A percentile compares a stretch with the other conserved stretches of the same genome.
Evolutionary conservation across 305 asterid genomes (phyloP).

Genomic region (Fraxinus sp.): DNA sequence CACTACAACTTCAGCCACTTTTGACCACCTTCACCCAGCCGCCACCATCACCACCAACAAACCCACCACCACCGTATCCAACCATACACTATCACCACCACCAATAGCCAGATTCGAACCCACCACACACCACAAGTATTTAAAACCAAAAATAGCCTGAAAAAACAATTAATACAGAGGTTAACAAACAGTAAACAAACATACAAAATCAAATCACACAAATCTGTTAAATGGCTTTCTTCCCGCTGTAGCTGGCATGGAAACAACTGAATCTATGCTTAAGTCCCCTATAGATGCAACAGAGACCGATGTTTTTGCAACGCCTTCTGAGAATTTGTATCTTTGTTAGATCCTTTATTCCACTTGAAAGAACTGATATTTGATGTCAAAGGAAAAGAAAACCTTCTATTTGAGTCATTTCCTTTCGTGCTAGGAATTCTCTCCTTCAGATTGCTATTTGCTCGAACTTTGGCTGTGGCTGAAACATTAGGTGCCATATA

Average conservation of each 20-base stretch:
- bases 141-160: not conserved
- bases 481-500: slow-evolving; percentile 80
- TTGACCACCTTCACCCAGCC: too few relatives aligned
- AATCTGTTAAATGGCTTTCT: slow-evolving; percentile 77
- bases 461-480: slow-evolving; percentile 69
- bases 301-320: slow-evolving; percentile 44
- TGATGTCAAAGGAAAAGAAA: slow-evolving; percentile 76
- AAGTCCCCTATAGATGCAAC: slow-evolving; percentile 53
- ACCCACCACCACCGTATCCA: too few relatives aligned
- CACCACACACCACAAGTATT: slow-evolving; percentile 18
- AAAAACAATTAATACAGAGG: slow-evolving; percentile 22
- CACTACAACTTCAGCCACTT: too few relatives aligned
- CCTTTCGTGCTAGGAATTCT: slow-evolving; percentile 63
- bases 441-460: slow-evolving; percentile 77
- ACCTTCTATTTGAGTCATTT: slow-evolving; percentile 64
- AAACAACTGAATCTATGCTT: slow-evolving; percentile 66
- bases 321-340: slow-evolving; percentile 40
- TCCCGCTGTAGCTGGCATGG: slow-evolving; percentile 67
- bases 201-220: slow-evolving; percentile 51
- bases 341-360: slow-evolving; percentile 61
- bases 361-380: slow-evolving; percentile 56
- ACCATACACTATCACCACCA: too few relatives aligned
- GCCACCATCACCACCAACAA: too few relatives aligned
- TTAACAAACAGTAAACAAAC: slow-evolving; percentile 4
- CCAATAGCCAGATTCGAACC: too few relatives aligned